Percentiles rank a stretch among this genome's conserved stretches.
These are phyloP conservation scores for Pichia sp. DNA, from an alignment of 1,139 yeast genomes.

Conservation along the genomic window DNA sequence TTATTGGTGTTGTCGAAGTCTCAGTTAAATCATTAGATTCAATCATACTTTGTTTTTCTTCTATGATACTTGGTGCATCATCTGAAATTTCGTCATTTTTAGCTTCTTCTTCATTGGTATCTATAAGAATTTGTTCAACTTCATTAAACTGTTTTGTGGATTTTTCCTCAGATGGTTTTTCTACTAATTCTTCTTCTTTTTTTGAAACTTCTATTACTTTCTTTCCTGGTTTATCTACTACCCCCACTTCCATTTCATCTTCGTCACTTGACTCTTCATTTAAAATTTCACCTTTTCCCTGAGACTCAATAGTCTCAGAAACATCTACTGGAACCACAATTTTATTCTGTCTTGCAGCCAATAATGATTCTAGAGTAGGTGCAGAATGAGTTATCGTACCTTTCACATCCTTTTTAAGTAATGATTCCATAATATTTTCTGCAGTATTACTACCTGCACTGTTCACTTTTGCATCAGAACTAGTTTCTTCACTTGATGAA, in stretches of 20 bases:
- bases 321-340: too few species aligned
- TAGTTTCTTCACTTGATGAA: background rate
- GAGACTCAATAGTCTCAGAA: too few species aligned
- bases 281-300: background rate
- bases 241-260: background rate
- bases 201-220: background rate
- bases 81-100: background rate
- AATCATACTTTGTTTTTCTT: background rate
- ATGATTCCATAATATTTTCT: too few species aligned
- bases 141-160: too few species aligned
- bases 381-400: too few species aligned
- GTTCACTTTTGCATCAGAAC: background rate
- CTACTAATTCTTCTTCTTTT: background rate
- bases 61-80: background rate
- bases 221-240: constrained; percentile 2
- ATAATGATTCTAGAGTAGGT: too few species aligned
- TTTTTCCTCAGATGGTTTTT: background rate
- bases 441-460: background rate
- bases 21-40: background rate
- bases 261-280: constrained; percentile 19
- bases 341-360: too few species aligned
- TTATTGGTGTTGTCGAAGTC: background rate
- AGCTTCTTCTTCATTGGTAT: background rate
- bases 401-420: too few species aligned
- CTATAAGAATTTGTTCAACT: background rate